Conservation (phyloP, 2,329 filamentous ascomycete species). For the Calonectria montana region DNA sequence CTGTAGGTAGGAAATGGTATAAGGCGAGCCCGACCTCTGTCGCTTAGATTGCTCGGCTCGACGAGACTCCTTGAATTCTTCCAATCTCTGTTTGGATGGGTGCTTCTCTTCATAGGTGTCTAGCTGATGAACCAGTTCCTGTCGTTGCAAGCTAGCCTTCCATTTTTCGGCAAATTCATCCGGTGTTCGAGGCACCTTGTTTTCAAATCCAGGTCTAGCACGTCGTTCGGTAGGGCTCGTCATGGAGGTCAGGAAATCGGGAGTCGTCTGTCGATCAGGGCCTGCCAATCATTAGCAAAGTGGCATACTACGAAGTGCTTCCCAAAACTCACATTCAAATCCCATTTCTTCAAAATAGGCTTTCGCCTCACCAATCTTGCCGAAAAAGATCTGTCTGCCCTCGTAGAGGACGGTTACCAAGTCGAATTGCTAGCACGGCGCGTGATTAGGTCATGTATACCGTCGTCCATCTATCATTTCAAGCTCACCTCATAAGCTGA, state of each 20-base stretch:
- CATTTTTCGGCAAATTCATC: slow-evolving; percentile 53
- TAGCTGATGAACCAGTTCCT: slow-evolving; percentile 6
- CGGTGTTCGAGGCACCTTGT: slow-evolving; percentile 48
- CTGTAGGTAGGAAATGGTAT: slow-evolving; percentile 58
- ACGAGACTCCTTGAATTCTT: slow-evolving; percentile 33
- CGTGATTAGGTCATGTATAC: neutral
- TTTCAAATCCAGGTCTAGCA: slow-evolving; percentile 47
- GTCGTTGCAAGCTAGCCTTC: slow-evolving; percentile 42
- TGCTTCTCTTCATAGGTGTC: neutral
- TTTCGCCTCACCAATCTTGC: slow-evolving; percentile 65
- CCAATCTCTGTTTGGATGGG: neutral
- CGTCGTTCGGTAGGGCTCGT: slow-evolving; percentile 53
- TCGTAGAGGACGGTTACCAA: slow-evolving; percentile 76
- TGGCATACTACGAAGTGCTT: too few relatives aligned
- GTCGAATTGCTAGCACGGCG: slow-evolving; percentile 59
- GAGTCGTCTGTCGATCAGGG: slow-evolving; percentile 60
- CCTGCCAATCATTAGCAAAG: neutral
- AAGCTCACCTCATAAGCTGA: slow-evolving; percentile 62
- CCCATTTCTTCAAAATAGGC: slow-evolving; percentile 72
- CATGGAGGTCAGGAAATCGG: slow-evolving; percentile 72
- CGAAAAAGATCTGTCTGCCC: slow-evolving; percentile 76
- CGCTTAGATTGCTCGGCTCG: slow-evolving; percentile 43
- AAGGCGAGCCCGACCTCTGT: slow-evolving; percentile 59
- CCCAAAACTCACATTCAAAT: slow-evolving; percentile 69
- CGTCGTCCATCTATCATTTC: neutral